A percentile compares a stretch with the other conserved stretches of the same genome.
Evolutionary conservation across 441 rosid genomes (phyloP).

Genomic region (Lagerstroemia fauriei): DNA sequence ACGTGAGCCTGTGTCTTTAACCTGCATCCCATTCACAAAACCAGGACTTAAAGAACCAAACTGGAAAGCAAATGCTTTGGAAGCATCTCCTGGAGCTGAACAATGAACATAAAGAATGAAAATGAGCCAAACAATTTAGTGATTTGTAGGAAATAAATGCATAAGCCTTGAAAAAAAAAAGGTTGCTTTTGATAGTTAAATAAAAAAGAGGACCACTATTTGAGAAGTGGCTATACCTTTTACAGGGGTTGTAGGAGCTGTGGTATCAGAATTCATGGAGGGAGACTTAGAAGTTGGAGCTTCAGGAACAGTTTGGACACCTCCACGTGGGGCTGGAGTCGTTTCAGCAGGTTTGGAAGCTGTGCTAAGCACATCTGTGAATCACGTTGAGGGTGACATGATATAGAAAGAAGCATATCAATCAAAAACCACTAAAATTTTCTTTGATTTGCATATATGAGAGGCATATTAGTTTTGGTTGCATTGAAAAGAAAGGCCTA

Average conservation of each 20-base stretch:
- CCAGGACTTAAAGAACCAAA: slow-evolving; percentile 89
- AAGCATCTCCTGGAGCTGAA: slow-evolving; percentile 55
- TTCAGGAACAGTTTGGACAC: slow-evolving; percentile 64
- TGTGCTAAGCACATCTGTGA: slow-evolving; percentile 45
- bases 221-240: slow-evolving; percentile 49
- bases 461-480: background rate
- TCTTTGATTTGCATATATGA: background rate
- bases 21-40: slow-evolving; percentile 60
- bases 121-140: slow-evolving; percentile 1
- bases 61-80: slow-evolving; percentile 68
- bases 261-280: slow-evolving; percentile 51
- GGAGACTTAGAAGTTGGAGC: slow-evolving; percentile 75
- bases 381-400: slow-evolving; percentile 38
- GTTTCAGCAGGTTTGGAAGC: slow-evolving; percentile 46
- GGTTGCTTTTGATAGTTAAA: too few relatives aligned
- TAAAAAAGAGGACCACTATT: background rate
- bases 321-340: slow-evolving; percentile 41
- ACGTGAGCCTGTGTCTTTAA: background rate
- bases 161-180: too few relatives aligned
- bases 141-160: too few relatives aligned
- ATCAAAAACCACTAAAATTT: background rate
- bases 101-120: slow-evolving; percentile 24
- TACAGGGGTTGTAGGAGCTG: slow-evolving; percentile 41
- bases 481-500: background rate
- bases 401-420: slow-evolving; percentile 1